These are phyloP conservation scores for Clathrospora elynae DNA, from an alignment of 2,329 filamentous ascomycete species.

Conservation along the genomic window DNA sequence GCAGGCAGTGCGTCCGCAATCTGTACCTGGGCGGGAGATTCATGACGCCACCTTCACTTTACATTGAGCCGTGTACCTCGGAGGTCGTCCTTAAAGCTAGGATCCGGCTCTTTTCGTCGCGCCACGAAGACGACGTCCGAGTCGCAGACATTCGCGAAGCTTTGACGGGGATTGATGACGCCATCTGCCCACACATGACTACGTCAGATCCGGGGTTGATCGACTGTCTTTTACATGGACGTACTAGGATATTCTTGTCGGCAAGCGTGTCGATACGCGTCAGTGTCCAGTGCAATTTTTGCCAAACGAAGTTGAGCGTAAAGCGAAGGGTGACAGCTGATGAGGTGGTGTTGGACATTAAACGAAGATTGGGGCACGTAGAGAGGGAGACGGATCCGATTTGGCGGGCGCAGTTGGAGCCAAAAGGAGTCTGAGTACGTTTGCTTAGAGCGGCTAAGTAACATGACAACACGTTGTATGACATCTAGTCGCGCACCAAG, in stretches of 20 bases:
- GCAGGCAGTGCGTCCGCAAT: no score
- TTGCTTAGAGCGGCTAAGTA: no score
- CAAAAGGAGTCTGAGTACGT: no score
- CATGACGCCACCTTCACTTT: no score
- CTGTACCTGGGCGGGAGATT: no score
- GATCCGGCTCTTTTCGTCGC: background rate
- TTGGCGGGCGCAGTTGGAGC: no score
- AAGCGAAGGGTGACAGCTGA: background rate
- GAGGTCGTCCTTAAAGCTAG: no score
- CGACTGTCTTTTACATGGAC: background rate
- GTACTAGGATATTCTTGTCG: background rate
- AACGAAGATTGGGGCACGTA: conserved; percentile 1
- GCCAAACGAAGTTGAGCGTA: conserved; percentile 1
- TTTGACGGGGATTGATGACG: background rate
- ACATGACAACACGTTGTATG: no score
- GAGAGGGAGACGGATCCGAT: conserved; percentile 1
- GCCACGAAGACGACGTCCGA: background rate
- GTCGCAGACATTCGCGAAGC: background rate
- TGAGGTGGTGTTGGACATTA: background rate
- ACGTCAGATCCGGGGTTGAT: background rate
- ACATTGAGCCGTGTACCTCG: no score
- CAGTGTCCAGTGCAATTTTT: background rate
- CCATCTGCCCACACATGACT: conserved; percentile 1
- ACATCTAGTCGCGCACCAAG: no score
- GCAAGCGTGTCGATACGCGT: background rate